Evolutionary conservation across 2,329 filamentous ascomycete species (phyloP).

Genomic region (Ceratocystis eucalypticola): DNA sequence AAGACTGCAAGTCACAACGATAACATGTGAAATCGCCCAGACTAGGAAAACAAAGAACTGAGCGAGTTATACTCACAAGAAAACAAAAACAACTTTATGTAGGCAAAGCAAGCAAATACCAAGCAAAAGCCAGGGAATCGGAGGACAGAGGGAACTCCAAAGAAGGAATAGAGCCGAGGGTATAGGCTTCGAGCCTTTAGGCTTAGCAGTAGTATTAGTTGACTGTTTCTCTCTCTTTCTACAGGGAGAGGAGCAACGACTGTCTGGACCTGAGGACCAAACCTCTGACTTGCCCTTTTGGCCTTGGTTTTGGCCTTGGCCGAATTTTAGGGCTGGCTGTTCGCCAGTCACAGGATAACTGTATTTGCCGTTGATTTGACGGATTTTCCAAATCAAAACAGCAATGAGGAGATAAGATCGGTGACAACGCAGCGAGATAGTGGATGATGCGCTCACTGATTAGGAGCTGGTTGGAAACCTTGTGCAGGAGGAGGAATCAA

Average conservation of each 20-base stretch:
- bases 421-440: background rate
- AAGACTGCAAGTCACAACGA: background rate
- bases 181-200: background rate
- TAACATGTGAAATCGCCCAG: background rate
- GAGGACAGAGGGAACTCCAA: background rate
- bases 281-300: background rate
- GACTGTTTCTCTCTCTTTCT: too few relatives aligned
- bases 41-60: background rate
- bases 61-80: background rate
- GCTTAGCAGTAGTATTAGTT: too few relatives aligned
- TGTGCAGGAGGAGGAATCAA: constrained; percentile 3
- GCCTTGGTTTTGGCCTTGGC: background rate
- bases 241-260: background rate
- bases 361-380: background rate
- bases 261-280: too few relatives aligned
- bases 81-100: background rate
- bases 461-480: background rate
- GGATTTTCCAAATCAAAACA: background rate
- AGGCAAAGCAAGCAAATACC: background rate
- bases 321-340: background rate
- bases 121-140: background rate
- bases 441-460: background rate
- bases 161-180: constrained; percentile 7
- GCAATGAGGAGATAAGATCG: background rate
- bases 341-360: too few relatives aligned